phyloP scores from a whole-genome alignment of 202 grass and related monocot species.

The Setaria viridis region DNA sequence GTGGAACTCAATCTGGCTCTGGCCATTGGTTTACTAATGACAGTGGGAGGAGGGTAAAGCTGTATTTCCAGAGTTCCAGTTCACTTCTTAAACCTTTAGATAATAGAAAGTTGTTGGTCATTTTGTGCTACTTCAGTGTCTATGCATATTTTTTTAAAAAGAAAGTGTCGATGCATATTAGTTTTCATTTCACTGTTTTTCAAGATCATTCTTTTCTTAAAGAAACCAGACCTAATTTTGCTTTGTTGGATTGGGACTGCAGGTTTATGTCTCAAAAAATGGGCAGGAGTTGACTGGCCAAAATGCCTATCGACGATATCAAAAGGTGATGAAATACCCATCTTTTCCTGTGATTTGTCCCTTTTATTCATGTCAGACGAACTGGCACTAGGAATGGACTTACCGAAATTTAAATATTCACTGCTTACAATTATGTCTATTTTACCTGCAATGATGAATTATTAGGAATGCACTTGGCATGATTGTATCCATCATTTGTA shows the following conservation, averaged over 20 bases:
- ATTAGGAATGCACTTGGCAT: background rate
- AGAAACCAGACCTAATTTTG: conserved; percentile 21
- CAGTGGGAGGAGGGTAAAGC: conserved; percentile 71
- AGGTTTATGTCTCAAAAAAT: conserved; percentile 88
- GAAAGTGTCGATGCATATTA: background rate
- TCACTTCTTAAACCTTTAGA: conserved; percentile 4
- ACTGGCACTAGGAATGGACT: background rate
- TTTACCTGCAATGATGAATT: background rate
- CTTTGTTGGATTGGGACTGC: conserved; percentile 45
- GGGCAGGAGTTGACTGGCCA: conserved; percentile 80
- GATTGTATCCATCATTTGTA: background rate
- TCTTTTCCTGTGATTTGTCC: conserved; percentile 29
- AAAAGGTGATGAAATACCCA: conserved; percentile 50
- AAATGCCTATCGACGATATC: conserved; percentile 71
- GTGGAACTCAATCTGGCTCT: conserved; percentile 65
- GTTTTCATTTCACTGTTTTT: background rate
- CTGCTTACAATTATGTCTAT: background rate
- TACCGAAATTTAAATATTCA: background rate
- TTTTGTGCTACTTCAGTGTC: conserved; percentile 5
- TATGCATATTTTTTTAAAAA: background rate
- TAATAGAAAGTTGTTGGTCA: background rate
- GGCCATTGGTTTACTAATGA: conserved; percentile 86
- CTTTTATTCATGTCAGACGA: conserved; percentile 9
- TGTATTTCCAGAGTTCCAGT: background rate
- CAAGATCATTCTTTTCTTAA: conserved; percentile 27